phyloP scores from a whole-genome alignment of 352 stramenopile genomes.

The Pythium apleroticum region DNA sequence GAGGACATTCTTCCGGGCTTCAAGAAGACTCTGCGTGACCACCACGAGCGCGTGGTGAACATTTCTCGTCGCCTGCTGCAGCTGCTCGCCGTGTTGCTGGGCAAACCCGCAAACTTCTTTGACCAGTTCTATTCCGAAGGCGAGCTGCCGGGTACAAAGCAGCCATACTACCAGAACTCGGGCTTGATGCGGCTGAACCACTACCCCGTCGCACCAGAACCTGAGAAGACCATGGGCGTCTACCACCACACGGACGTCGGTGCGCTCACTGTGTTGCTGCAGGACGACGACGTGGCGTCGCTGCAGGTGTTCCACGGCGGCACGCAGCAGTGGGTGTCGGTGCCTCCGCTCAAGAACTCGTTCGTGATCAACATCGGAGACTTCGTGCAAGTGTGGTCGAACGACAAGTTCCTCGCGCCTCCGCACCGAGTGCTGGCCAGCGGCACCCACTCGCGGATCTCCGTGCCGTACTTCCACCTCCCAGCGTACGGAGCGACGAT shows the following conservation, averaged over 20 bases:
- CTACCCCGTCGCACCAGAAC: slow-evolving; percentile 71
- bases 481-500: slow-evolving; percentile 59
- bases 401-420: slow-evolving; percentile 49
- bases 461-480: slow-evolving; percentile 64
- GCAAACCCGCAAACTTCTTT: slow-evolving; percentile 47
- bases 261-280: slow-evolving; percentile 56
- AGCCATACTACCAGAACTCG: slow-evolving; percentile 28
- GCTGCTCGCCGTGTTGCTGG: slow-evolving; percentile 52
- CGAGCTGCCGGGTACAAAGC: slow-evolving; percentile 33
- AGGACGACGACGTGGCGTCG: slow-evolving; percentile 57
- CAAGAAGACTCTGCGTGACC: slow-evolving; percentile 34
- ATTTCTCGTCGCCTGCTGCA: slow-evolving; percentile 47
- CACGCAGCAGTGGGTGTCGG: slow-evolving; percentile 41
- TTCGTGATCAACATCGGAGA: slow-evolving; percentile 70
- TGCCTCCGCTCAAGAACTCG: slow-evolving; percentile 43
- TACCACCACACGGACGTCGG: slow-evolving; percentile 61
- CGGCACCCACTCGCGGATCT: slow-evolving; percentile 39
- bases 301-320: slow-evolving; percentile 55
- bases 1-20: slow-evolving; percentile 55
- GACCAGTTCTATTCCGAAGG: slow-evolving; percentile 51
- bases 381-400: slow-evolving; percentile 59
- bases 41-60: slow-evolving; percentile 48
- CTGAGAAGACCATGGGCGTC: slow-evolving; percentile 52
- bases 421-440: slow-evolving; percentile 50
- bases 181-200: slow-evolving; percentile 91